Base-by-base conservation (phyloP, 805 yeast genomes). In the Pichia gijzeniarum region DNA sequence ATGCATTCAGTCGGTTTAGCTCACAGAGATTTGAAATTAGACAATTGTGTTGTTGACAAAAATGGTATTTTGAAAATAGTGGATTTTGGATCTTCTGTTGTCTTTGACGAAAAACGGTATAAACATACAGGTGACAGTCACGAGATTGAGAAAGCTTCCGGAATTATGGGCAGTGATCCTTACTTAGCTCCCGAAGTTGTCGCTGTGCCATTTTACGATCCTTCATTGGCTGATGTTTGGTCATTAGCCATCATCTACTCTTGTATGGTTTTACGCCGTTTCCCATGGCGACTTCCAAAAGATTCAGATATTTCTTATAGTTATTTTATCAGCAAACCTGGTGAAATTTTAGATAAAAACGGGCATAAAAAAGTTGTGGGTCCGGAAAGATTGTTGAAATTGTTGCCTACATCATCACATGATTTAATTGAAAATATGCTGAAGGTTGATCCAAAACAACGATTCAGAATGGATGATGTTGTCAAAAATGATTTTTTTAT, bases 221-320 rank as follows among this genome's bases (percentile, higher is more conserved):
- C 97, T 17, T 76, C 93, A 42, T 80, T 83, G 5, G 87, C 82
- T 2, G 99, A 91, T 61, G 77, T 90, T 19, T 91, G 99, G 99
- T 86, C 96, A 1, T 70, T 87, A 43, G 98, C 95, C 0, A 86
- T 91, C 25, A 87, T 93, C 43, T 91, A 76, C 60, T 88, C 95
- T 62, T 90, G 98, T 66, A 85, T 89, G 90, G 72, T 83, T 2
- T 68, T 90, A 53, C 77, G 84, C 53, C 68, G 95, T 49, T 91
- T 91, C 65, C 98, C 99, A 1, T 91, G 99, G 99, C 88, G 88
- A 61, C 76, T 90, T 2, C 96, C 97, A n/a, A 80, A 82, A 53
- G 65, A 69, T 21, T 68, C 78, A 6, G 96, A 90, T 61, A 79
- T 79, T 44, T 80, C 93, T 4, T 91, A 74, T 68, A 74, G 79